Evolutionary conservation across 1,284 basidiomycete genomes (phyloP).

Genomic region (Ustilago xerochloae): DNA sequence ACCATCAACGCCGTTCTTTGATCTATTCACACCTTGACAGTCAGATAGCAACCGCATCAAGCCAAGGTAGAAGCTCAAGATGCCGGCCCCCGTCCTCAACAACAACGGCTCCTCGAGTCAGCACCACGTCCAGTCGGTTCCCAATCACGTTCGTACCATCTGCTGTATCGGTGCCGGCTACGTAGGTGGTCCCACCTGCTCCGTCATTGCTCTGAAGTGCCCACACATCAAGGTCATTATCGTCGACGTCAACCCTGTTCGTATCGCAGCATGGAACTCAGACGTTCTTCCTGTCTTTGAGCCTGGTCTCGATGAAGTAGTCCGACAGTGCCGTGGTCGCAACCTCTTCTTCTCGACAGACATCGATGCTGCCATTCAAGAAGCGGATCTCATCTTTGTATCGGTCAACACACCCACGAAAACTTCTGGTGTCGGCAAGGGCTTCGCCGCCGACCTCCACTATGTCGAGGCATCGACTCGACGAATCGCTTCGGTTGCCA

Average conservation of each 20-base stretch:
- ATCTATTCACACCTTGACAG: not conserved
- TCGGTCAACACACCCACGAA: slow-evolving; percentile 98
- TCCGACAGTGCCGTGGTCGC: slow-evolving; percentile 85
- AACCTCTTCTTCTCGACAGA: slow-evolving; percentile 98
- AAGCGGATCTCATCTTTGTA: slow-evolving; percentile 82
- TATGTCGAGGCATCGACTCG: slow-evolving; percentile 86
- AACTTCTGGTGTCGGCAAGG: slow-evolving; percentile 95
- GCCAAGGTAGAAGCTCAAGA: not conserved
- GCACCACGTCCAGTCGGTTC: slow-evolving; percentile 30
- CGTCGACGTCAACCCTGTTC: slow-evolving; percentile 93
- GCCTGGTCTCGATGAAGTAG: slow-evolving; percentile 93
- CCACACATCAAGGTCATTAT: slow-evolving; percentile 95
- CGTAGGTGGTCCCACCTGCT: slow-evolving; percentile 83
- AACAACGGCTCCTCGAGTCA: slow-evolving; percentile 34
- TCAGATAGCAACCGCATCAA: not conserved
- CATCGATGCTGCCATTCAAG: slow-evolving; percentile 89
- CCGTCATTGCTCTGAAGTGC: slow-evolving; percentile 93
- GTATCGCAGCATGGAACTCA: slow-evolving; percentile 95
- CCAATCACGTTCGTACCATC: slow-evolving; percentile 58
- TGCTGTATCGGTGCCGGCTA: slow-evolving; percentile 87
- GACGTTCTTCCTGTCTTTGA: slow-evolving; percentile 88
- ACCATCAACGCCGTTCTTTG: not conserved
- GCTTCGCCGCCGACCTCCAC: slow-evolving; percentile 90
- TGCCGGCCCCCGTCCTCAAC: slow-evolving; percentile 17
- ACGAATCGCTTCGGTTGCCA: slow-evolving; percentile 90